Percentiles rank a stretch among this genome's conserved stretches.
Evolutionary conservation across 305 asterid species (phyloP).

Genomic region (Coffea humblotiana): DNA sequence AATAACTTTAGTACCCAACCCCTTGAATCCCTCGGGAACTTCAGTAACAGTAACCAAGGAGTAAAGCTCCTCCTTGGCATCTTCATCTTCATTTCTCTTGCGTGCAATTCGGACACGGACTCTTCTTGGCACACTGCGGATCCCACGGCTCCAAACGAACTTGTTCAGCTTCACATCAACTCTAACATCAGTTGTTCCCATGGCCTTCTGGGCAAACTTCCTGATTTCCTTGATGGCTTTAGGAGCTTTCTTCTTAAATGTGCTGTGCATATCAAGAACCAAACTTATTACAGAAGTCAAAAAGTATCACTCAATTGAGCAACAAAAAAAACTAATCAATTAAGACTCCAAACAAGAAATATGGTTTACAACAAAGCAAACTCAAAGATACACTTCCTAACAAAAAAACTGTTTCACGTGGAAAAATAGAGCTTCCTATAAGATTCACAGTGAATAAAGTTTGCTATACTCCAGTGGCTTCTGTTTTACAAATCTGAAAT

Average conservation of each 20-base stretch:
- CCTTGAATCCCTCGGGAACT: slow-evolving; percentile 56
- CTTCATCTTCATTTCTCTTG: slow-evolving; percentile 69
- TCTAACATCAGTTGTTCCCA: slow-evolving; percentile 62
- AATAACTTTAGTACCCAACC: slow-evolving; percentile 43
- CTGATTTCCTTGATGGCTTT: slow-evolving; percentile 50
- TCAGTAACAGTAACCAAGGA: slow-evolving; percentile 60
- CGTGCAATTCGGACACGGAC: slow-evolving; percentile 28
- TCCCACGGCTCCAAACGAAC: slow-evolving; percentile 62
- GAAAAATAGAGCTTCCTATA: neutral
- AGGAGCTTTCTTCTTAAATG: slow-evolving; percentile 23
- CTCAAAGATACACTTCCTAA: neutral
- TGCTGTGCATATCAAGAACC: neutral
- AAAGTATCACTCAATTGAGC: neutral
- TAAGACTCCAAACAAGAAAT: neutral
- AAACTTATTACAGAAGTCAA: slow-evolving; percentile 4
- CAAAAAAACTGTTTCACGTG: neutral
- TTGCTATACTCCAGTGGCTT: neutral
- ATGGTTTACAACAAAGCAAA: neutral
- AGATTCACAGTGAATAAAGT: neutral
- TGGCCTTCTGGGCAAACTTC: slow-evolving; percentile 52
- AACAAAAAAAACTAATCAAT: neutral
- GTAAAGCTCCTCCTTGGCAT: slow-evolving; percentile 64
- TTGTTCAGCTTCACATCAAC: slow-evolving; percentile 71
- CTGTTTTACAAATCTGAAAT: too few species aligned
- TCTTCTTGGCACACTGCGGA: slow-evolving; percentile 30